phyloP scores from a whole-genome alignment of 1,284 basidiomycete species.

The Golubevia sp. region DNA sequence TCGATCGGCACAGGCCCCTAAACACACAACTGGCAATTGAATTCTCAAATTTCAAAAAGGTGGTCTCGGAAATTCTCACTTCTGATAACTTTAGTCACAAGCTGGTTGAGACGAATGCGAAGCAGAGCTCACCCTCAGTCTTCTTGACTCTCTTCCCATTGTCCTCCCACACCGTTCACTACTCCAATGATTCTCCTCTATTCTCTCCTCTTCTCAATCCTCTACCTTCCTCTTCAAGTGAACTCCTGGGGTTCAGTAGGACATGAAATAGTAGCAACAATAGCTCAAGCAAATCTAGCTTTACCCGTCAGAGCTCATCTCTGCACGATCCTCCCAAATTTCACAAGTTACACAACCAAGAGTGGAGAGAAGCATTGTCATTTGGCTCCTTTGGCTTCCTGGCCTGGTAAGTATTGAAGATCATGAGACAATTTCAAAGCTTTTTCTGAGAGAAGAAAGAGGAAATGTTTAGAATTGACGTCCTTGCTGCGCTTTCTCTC shows the following conservation, averaged over 20 bases:
- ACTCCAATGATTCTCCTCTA: too few species aligned
- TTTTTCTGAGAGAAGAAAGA: too few species aligned
- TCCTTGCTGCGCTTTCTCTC: slow-evolving; percentile 8
- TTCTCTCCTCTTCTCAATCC: background rate
- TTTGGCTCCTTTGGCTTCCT: slow-evolving; percentile 72
- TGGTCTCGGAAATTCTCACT: too few species aligned
- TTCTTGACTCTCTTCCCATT: too few species aligned
- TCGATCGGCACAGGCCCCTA: too few species aligned
- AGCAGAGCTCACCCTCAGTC: too few species aligned
- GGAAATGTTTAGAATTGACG: too few species aligned
- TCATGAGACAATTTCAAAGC: background rate
- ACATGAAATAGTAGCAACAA: slow-evolving; percentile 88
- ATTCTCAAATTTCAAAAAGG: too few species aligned
- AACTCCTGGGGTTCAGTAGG: slow-evolving; percentile 67
- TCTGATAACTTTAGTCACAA: too few species aligned
- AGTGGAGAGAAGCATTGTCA: slow-evolving; percentile 46
- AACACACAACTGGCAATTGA: too few species aligned
- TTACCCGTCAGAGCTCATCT: slow-evolving; percentile 73
- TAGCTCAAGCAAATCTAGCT: slow-evolving; percentile 86
- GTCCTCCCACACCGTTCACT: too few species aligned
- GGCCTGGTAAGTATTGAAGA: slow-evolving; percentile 68
- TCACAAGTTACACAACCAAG: slow-evolving; percentile 18
- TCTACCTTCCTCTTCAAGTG: slow-evolving; percentile 11
- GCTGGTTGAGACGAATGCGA: too few species aligned
- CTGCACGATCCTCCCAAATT: slow-evolving; percentile 70